Conservation (phyloP, 345 rosid species). For the Kandelia obovata region DNA sequence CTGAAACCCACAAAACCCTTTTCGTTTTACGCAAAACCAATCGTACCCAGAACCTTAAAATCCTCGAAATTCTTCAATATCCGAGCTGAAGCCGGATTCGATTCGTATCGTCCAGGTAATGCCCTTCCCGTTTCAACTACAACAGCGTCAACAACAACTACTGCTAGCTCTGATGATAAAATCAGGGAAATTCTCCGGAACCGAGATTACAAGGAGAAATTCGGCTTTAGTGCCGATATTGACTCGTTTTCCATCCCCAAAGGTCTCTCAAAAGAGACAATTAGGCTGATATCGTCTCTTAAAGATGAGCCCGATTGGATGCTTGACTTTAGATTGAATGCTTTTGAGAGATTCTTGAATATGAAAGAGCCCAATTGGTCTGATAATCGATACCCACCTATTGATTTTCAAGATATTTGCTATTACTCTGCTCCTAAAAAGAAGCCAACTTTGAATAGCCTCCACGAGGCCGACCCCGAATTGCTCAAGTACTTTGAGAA, state of each 20-base stretch:
- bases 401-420: conserved; percentile 79
- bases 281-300: conserved; percentile 53
- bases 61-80: neutral
- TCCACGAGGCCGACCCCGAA: conserved; percentile 89
- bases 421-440: conserved; percentile 89
- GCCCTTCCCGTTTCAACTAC: too few species aligned
- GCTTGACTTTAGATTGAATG: conserved; percentile 71
- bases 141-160: conserved; percentile 9
- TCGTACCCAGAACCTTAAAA: neutral
- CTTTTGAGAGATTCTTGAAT: conserved; percentile 66
- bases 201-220: conserved; percentile 64
- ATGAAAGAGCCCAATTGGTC: conserved; percentile 86
- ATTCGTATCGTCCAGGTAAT: conserved; percentile 18
- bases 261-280: conserved; percentile 72
- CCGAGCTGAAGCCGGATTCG: conserved; percentile 26
- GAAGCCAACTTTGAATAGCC: conserved; percentile 72
- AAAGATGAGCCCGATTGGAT: conserved; percentile 93
- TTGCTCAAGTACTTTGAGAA: conserved; percentile 69
- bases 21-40: neutral
- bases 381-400: conserved; percentile 61
- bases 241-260: conserved; percentile 79
- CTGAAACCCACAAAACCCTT: conserved; percentile 17
- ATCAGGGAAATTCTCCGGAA: conserved; percentile 63
- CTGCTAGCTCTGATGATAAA: conserved; percentile 50
- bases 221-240: conserved; percentile 69